Evolutionary conservation across 352 stramenopile species (phyloP).

Genomic region (Phytophthora aleatoria): DNA sequence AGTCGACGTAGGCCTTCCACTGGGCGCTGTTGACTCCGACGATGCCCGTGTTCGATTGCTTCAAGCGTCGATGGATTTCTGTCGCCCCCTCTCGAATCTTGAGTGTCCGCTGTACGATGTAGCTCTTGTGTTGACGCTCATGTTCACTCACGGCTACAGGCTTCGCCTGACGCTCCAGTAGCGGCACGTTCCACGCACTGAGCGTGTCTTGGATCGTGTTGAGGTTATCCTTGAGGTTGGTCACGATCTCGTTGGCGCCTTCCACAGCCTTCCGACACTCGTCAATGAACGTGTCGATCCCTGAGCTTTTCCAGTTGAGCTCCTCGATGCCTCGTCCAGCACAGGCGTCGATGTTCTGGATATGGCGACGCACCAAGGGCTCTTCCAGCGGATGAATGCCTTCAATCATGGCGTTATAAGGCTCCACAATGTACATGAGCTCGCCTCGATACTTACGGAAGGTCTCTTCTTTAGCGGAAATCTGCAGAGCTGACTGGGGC

Average conservation of each 20-base stretch:
- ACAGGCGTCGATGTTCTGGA: constrained; percentile 96
- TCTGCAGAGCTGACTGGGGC: constrained; percentile 93
- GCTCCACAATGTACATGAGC: constrained; percentile 97
- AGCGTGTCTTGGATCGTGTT: constrained; percentile 94
- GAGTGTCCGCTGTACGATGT: constrained; percentile 91
- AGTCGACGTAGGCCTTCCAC: constrained; percentile 98
- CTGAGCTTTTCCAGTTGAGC: constrained; percentile 96
- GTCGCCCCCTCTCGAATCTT: constrained; percentile 96
- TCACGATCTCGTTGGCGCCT: constrained; percentile 94
- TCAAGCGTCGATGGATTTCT: constrained; percentile 95
- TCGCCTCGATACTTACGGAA: constrained; percentile 97
- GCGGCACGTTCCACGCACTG: constrained; percentile 89
- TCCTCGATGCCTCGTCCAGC: constrained; percentile 93
- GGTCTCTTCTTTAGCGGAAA: constrained; percentile 95
- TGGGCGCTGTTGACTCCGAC: constrained; percentile 94
- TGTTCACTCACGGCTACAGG: constrained; percentile 96
- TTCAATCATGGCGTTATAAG: constrained; percentile 98
- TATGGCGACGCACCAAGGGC: constrained; percentile 94
- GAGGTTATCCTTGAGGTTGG: constrained; percentile 97
- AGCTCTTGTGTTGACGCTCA: constrained; percentile 94
- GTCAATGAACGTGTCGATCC: constrained; percentile 94
- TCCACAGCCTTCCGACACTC: constrained; percentile 88
- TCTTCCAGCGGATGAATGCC: constrained; percentile 96
- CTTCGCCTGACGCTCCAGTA: constrained; percentile 96
- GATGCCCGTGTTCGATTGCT: constrained; percentile 96